Conservation (phyloP, 768 basidiomycete species). For the Phallus indusiatus region DNA sequence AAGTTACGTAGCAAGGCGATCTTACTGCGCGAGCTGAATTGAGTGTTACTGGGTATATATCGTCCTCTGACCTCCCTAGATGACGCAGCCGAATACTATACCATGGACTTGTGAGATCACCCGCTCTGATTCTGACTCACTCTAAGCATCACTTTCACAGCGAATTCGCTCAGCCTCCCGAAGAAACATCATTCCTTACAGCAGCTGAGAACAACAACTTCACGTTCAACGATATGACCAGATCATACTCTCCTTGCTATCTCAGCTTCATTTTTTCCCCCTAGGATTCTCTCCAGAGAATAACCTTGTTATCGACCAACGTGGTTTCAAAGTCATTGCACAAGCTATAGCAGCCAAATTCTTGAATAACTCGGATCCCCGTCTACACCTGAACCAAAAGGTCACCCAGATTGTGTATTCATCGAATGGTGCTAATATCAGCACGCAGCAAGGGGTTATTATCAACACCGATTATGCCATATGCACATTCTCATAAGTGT, state of each 20-base stretch:
- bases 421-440: constrained; percentile 3
- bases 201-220: constrained; percentile 10
- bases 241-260: not conserved
- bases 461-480: constrained; percentile 8
- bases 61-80: constrained; percentile 6
- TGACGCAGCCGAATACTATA: constrained; percentile 9
- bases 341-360: constrained; percentile 5
- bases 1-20: constrained; percentile 1
- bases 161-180: constrained; percentile 8
- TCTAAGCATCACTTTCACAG: not conserved
- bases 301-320: constrained; percentile 11
- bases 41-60: not conserved
- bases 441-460: not conserved
- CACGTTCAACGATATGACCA: constrained; percentile 1
- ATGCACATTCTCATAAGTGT: constrained; percentile 5
- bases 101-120: constrained; percentile 6
- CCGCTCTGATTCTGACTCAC: not conserved
- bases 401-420: constrained; percentile 2
- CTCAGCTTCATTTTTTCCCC: not conserved
- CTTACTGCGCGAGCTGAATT: constrained; percentile 8
- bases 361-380: constrained; percentile 1
- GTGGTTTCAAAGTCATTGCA: constrained; percentile 10
- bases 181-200: constrained; percentile 7
- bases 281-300: constrained; percentile 10
- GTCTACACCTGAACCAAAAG: constrained; percentile 2